These are phyloP conservation scores for Phytopythium montanum DNA, from an alignment of 352 stramenopile species.

Conservation along the genomic window DNA sequence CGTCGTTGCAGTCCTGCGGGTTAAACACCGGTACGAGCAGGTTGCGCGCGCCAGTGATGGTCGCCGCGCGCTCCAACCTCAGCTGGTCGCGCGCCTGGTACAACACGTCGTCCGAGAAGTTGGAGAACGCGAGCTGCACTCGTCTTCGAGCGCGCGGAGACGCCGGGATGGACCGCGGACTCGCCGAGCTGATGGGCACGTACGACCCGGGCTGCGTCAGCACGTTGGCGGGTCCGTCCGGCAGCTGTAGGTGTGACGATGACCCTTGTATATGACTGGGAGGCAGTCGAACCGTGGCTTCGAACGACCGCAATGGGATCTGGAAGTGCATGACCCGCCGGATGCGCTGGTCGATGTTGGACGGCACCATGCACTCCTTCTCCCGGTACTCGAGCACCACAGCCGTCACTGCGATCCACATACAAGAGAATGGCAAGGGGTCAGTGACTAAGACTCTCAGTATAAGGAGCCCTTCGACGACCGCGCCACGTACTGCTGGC, in stretches of 20 bases:
- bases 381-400: constrained; percentile 86
- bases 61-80: constrained; percentile 66
- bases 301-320: constrained; percentile 80
- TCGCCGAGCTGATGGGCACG: constrained; percentile 29
- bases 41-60: constrained; percentile 51
- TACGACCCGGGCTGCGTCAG: not conserved
- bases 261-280: constrained; percentile 19
- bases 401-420: constrained; percentile 56
- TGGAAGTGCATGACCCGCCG: constrained; percentile 88
- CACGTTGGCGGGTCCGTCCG: not conserved
- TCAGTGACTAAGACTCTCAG: too few species aligned
- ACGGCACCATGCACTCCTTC: constrained; percentile 78
- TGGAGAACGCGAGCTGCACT: constrained; percentile 74
- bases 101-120: constrained; percentile 82
- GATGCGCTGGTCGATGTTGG: constrained; percentile 84
- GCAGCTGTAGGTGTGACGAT: not conserved
- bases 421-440: too few species aligned
- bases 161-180: constrained; percentile 81
- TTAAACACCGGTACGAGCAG: constrained; percentile 75
- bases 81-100: constrained; percentile 80
- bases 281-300: constrained; percentile 75
- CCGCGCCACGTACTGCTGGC: constrained; percentile 44
- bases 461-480: not conserved
- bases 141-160: constrained; percentile 67
- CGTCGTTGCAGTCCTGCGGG: constrained; percentile 71